These are phyloP conservation scores for Phytophthora chlamydospora DNA, from an alignment of 352 stramenopile genomes.

Conservation along the genomic window DNA sequence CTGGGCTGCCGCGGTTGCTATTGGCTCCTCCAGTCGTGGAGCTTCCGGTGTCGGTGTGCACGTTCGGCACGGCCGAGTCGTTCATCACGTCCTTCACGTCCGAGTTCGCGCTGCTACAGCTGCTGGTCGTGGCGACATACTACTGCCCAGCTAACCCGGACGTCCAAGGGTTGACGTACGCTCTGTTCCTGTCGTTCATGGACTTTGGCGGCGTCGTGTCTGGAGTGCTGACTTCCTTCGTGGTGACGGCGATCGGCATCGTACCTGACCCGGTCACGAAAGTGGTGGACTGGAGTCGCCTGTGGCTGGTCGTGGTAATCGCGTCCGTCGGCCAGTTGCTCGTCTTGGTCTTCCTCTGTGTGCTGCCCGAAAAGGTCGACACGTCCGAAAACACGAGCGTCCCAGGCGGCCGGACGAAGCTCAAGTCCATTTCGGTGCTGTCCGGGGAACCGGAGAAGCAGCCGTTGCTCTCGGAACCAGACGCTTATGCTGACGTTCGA, in stretches of 20 bases:
- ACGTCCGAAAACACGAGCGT: slow-evolving; percentile 20
- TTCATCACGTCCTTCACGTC: slow-evolving; percentile 81
- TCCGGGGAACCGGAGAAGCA: slow-evolving; percentile 44
- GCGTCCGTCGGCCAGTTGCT: slow-evolving; percentile 63
- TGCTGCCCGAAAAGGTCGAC: slow-evolving; percentile 72
- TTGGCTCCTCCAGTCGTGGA: slow-evolving; percentile 58
- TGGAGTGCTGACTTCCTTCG: slow-evolving; percentile 57
- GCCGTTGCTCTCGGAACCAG: slow-evolving; percentile 49
- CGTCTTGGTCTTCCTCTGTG: slow-evolving; percentile 70
- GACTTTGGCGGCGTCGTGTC: slow-evolving; percentile 84
- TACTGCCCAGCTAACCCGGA: slow-evolving; percentile 66
- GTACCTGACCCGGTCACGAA: slow-evolving; percentile 58
- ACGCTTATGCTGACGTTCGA: slow-evolving; percentile 27
- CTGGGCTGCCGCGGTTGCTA: slow-evolving; percentile 67
- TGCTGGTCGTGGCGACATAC: slow-evolving; percentile 85
- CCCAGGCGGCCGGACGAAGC: slow-evolving; percentile 8
- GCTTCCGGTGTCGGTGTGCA: slow-evolving; percentile 71
- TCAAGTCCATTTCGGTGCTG: slow-evolving; percentile 16
- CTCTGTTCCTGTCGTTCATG: slow-evolving; percentile 86
- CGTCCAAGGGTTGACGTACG: slow-evolving; percentile 79
- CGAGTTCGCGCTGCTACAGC: slow-evolving; percentile 82
- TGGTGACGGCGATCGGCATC: slow-evolving; percentile 68
- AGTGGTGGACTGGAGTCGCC: slow-evolving; percentile 59
- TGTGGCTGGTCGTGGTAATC: slow-evolving; percentile 71
- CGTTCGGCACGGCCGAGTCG: slow-evolving; percentile 68